These are phyloP conservation scores for Coemansia reversa DNA, from an alignment of 192 early-diverging fungal species.

Conservation along the genomic window DNA sequence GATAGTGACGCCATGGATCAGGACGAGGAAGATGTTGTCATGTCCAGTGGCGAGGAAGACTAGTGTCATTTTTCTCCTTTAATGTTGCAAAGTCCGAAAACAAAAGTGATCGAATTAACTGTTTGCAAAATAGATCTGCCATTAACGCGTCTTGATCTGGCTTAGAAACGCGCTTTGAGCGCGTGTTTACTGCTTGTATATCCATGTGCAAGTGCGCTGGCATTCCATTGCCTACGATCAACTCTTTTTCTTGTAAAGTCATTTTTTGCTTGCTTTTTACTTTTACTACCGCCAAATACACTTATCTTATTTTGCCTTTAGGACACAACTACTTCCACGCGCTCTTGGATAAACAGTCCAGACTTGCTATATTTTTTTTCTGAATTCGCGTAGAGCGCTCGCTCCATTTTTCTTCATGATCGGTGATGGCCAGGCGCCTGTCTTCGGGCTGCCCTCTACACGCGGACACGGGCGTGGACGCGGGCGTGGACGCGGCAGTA, in stretches of 20 bases:
- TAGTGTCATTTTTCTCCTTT: no score
- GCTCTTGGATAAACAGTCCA: no score
- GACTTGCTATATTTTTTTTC: neutral
- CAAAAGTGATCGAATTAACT: no score
- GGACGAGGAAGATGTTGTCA: constrained; percentile 17
- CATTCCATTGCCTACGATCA: no score
- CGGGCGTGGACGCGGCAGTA: constrained; percentile 16
- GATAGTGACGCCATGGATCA: constrained; percentile 20
- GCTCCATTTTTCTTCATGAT: constrained; percentile 8
- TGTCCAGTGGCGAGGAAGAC: constrained; percentile 10
- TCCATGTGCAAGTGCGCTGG: neutral
- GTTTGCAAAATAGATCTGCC: no score
- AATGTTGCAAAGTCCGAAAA: no score
- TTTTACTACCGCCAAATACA: constrained; percentile 7
- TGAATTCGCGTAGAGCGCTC: neutral
- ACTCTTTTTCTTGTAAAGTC: neutral
- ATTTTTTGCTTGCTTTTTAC: neutral
- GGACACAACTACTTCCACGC: no score
- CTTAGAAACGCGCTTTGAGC: neutral
- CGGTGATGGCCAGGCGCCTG: constrained; percentile 13
- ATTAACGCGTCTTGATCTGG: no score
- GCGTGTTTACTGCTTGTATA: constrained; percentile 2
- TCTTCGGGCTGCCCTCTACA: constrained; percentile 32
- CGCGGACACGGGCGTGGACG: constrained; percentile 22
- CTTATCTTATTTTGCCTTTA: neutral